A percentile compares a stretch with the other conserved stretches of the same genome.
Evolutionary conservation across 164 flowering plant species (phyloP).

Genomic region (Hamamelis virginiana): DNA sequence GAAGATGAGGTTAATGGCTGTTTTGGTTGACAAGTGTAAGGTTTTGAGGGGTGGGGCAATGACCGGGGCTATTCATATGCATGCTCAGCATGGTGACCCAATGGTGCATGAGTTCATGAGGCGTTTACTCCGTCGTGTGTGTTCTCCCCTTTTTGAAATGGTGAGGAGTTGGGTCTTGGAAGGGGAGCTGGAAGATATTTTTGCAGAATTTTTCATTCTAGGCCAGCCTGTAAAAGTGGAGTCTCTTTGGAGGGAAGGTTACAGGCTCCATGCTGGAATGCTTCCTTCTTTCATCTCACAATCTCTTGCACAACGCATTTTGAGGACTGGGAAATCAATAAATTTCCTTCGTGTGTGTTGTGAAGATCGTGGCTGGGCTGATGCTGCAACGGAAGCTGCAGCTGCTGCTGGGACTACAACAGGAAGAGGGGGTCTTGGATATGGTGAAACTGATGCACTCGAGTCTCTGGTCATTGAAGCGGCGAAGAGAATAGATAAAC

Average conservation of each 20-base stretch:
- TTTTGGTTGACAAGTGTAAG: conserved; percentile 87
- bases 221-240: conserved; percentile 93
- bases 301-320: conserved; percentile 80
- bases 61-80: conserved; percentile 97
- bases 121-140: conserved; percentile 74
- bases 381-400: conserved; percentile 87
- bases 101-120: conserved; percentile 90
- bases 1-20: conserved; percentile 96
- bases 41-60: conserved; percentile 92
- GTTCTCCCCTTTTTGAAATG: conserved; percentile 98
- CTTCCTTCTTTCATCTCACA: conserved; percentile 87
- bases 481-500: conserved; percentile 91
- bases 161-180: conserved; percentile 99
- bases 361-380: conserved; percentile 96
- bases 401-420: conserved; percentile 87
- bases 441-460: conserved; percentile 97
- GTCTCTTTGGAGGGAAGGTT: conserved; percentile 97
- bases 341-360: conserved; percentile 97
- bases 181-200: conserved; percentile 94
- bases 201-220: conserved; percentile 81
- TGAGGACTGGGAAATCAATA: conserved; percentile 96
- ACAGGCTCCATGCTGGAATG: conserved; percentile 78
- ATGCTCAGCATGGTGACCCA: conserved; percentile 94
- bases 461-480: conserved; percentile 88
- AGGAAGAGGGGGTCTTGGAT: conserved; percentile 82